Evolutionary conservation across 805 yeast genomes (phyloP).

Genomic region (Yamadazyma akitaensis): DNA sequence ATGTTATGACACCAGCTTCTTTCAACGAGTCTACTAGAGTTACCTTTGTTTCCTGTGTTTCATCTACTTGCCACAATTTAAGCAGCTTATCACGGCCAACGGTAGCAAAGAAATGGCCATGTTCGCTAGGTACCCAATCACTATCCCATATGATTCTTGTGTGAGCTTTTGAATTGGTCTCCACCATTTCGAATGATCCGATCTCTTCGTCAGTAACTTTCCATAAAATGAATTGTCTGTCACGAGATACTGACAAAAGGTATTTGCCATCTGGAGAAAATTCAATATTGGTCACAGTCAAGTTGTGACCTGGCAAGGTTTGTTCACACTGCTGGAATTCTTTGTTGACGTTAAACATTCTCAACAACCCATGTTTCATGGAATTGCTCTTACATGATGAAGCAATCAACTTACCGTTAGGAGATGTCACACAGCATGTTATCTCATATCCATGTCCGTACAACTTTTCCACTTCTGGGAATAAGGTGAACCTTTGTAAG

Average conservation of each 20-base stretch:
- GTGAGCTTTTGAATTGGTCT: conserved; percentile 72
- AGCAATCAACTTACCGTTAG: conserved; percentile 63
- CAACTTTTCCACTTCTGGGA: conserved; percentile 92
- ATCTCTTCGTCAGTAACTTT: conserved; percentile 31
- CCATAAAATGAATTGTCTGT: conserved; percentile 83
- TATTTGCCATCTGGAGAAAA: conserved; percentile 68
- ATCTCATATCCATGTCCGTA: conserved; percentile 98
- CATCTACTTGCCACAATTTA: conserved; percentile 61
- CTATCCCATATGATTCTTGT: conserved; percentile 94
- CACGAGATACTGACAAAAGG: conserved; percentile 80
- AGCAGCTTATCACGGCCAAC: conserved; percentile 83
- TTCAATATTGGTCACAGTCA: conserved; percentile 80
- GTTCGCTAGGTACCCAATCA: conserved; percentile 65
- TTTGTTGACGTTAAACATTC: conserved; percentile 61
- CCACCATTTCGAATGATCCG: conserved; percentile 35
- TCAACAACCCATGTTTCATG: conserved; percentile 77
- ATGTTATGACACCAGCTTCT: conserved; percentile 59
- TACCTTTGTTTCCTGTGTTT: conserved; percentile 18
- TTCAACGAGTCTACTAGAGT: conserved; percentile 40
- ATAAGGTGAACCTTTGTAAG: conserved; percentile 83
- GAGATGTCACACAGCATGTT: conserved; percentile 69
- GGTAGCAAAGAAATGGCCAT: conserved; percentile 57
- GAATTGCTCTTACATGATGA: conserved; percentile 90
- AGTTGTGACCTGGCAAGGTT: conserved; percentile 63
- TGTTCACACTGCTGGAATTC: conserved; percentile 49